Base-by-base conservation (phyloP, 768 basidiomycete species). In the Tylopilus sp. region DNA sequence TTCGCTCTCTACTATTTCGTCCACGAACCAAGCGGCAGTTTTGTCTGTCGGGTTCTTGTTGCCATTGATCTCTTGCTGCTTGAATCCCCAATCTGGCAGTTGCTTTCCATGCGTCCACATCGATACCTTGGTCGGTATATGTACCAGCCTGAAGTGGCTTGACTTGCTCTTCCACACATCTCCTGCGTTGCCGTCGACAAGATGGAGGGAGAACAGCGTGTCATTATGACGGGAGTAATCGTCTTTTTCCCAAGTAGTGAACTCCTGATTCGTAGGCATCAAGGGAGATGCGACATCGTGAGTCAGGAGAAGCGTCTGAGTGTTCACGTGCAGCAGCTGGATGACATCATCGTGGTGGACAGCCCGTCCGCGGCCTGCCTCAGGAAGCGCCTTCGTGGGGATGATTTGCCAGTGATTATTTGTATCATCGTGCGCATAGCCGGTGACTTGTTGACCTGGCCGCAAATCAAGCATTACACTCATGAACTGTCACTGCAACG, bases 191-290 rank as follows among this genome's bases (percentile, higher is more conserved):
- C 80, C 88, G 40, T 91, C 89, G 38, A 80, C 75, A 33, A 99
- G 75, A 7, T 79, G 67, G 12, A 99, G 61, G 56, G 80, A 74
- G 80, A 98, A 99, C 9, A 94, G 77, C 0, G 95, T 98, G 53
- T 99, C 95, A 55, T 91, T 90, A 65, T 88, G 79, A 44, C 88
- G 79, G 8, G 79, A 75, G 50, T 82, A 73, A 57, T 95, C 90
- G 53, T 90, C 86, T 63, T 82, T 86, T 5, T 85, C 67, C 82
- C 85, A 88, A 0, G 97, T 98, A 6, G 97, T 99, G 70, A 98
- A 94, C 69, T 99, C 97, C 66, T 98, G 94, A 68, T 98, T 98
- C 43, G 97, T 99, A 15, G 97, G 86, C 87, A 92, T 95, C 44
- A 94, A 80, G 5, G 97, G 91, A 1, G 92, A 97, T 0, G 97